These are phyloP conservation scores for Thalassiosira sp. DNA, from an alignment of 352 stramenopile genomes.

Conservation along the genomic window DNA sequence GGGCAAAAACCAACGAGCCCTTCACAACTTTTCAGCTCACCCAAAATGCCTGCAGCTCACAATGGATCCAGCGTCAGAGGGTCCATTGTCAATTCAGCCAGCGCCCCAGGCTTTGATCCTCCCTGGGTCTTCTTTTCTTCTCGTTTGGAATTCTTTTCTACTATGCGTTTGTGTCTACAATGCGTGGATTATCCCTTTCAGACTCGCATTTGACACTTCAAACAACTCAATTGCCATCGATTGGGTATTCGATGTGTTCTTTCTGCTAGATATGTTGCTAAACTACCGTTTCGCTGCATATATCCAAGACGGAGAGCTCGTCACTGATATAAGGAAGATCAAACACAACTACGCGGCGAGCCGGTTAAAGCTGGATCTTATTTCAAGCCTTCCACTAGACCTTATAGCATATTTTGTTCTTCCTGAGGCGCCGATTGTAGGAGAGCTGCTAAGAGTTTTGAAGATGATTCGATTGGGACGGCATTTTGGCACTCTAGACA, in stretches of 20 bases:
- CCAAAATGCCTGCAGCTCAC: slow-evolving; percentile 40
- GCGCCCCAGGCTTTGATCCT: slow-evolving; percentile 9
- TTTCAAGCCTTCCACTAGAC: slow-evolving; percentile 57
- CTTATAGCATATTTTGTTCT: slow-evolving; percentile 27
- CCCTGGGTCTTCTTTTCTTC: slow-evolving; percentile 30
- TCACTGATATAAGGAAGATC: slow-evolving; percentile 46
- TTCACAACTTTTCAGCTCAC: slow-evolving; percentile 37
- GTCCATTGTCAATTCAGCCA: slow-evolving; percentile 10
- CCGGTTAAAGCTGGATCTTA: slow-evolving; percentile 49
- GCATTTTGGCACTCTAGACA: slow-evolving; percentile 41
- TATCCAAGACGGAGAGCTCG: slow-evolving; percentile 57
- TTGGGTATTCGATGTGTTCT: slow-evolving; percentile 64
- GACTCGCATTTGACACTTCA: slow-evolving; percentile 56
- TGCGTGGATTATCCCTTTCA: slow-evolving; percentile 65
- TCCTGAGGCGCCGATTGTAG: slow-evolving; percentile 11
- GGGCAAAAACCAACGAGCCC: slow-evolving; percentile 23
- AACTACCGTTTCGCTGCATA: slow-evolving; percentile 49
- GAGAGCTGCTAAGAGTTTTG: slow-evolving; percentile 45
- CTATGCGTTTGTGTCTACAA: slow-evolving; percentile 68
- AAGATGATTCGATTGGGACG: slow-evolving; percentile 54
- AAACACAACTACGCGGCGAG: slow-evolving; percentile 42
- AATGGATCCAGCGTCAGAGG: slow-evolving; percentile 9
- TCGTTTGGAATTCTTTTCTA: slow-evolving; percentile 61
- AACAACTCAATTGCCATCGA: slow-evolving; percentile 44
- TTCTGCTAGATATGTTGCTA: slow-evolving; percentile 62